phyloP scores from a whole-genome alignment of 306 rosid species.

The Begonia loranthoides region DNA sequence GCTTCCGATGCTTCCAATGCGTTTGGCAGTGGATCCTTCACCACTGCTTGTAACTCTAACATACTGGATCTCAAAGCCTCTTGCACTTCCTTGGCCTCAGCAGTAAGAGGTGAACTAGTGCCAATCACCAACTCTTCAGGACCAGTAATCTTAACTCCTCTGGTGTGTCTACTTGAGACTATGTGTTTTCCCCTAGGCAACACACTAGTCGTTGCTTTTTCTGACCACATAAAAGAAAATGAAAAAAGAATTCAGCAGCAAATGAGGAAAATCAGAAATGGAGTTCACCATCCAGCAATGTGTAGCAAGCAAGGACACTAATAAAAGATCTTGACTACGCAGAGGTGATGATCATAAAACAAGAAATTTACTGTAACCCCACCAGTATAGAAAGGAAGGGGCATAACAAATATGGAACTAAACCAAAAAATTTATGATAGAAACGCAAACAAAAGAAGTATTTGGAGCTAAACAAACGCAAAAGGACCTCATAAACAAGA shows the following conservation, averaged over 20 bases:
- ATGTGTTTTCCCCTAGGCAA: conserved; percentile 25
- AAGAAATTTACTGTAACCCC: no score
- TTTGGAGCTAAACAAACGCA: no score
- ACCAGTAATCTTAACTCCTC: conserved; percentile 32
- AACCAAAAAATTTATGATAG: no score
- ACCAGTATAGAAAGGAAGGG: no score
- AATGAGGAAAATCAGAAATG: neutral
- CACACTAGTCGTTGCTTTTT: conserved; percentile 13
- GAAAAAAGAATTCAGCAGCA: neutral
- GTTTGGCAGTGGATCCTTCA: conserved; percentile 70
- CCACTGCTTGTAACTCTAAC: conserved; percentile 35
- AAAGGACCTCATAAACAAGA: no score
- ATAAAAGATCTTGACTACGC: neutral
- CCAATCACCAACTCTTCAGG: conserved; percentile 20
- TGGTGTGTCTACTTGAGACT: conserved; percentile 21
- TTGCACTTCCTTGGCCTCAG: conserved; percentile 31
- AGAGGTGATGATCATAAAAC: neutral
- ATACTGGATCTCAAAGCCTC: conserved; percentile 58
- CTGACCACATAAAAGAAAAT: conserved; percentile 10
- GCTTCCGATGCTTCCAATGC: conserved; percentile 36
- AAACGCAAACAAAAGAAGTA: no score
- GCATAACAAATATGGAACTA: no score
- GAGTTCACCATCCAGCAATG: neutral
- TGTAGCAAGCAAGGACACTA: neutral
- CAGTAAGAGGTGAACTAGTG: conserved; percentile 13